A percentile compares a stretch with the other conserved stretches of the same genome.
Conservation (phyloP, 495 filamentous ascomycete genomes). For the Penicillium goetzii region DNA sequence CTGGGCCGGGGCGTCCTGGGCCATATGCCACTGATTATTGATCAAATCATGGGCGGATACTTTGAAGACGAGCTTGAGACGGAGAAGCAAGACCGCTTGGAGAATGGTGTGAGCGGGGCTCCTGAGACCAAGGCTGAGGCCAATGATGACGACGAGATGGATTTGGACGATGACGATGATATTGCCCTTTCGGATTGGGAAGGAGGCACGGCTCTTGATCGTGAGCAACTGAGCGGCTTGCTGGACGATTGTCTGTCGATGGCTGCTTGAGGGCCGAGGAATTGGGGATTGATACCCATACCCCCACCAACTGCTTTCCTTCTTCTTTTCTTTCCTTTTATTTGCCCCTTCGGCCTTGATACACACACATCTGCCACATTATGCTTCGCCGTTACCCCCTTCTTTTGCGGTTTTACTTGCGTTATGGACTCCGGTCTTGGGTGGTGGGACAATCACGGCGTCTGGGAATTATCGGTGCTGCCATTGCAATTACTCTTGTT, state of each 20-base stretch:
- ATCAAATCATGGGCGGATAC: slow-evolving; percentile 71
- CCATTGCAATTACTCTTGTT: slow-evolving; percentile 4
- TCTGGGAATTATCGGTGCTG: slow-evolving; percentile 28
- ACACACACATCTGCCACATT: slow-evolving; percentile 19
- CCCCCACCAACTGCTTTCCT: neutral
- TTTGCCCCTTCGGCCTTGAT: neutral
- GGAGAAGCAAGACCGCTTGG: slow-evolving; percentile 51
- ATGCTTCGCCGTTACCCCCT: slow-evolving; percentile 6
- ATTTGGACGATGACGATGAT: slow-evolving; percentile 66
- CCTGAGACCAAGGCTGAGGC: slow-evolving; percentile 44
- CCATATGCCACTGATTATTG: slow-evolving; percentile 74
- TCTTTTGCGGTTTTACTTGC: slow-evolving; percentile 21
- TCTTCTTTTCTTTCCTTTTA: slow-evolving; percentile 13
- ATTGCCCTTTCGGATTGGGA: slow-evolving; percentile 65
- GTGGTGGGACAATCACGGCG: slow-evolving; percentile 31
- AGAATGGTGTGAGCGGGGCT: slow-evolving; percentile 31
- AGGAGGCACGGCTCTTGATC: slow-evolving; percentile 64
- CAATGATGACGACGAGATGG: slow-evolving; percentile 58
- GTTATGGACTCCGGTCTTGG: slow-evolving; percentile 28
- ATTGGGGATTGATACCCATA: slow-evolving; percentile 25
- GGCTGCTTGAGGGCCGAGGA: slow-evolving; percentile 39
- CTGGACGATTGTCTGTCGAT: slow-evolving; percentile 66
- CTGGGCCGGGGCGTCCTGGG: slow-evolving; percentile 73
- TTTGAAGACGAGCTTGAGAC: slow-evolving; percentile 76
- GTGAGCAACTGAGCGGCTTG: slow-evolving; percentile 64